Percentiles rank a stretch among this genome's conserved stretches.
Evolutionary conservation across 305 asterid genomes (phyloP).

Genomic region (Striga hermonthica): DNA sequence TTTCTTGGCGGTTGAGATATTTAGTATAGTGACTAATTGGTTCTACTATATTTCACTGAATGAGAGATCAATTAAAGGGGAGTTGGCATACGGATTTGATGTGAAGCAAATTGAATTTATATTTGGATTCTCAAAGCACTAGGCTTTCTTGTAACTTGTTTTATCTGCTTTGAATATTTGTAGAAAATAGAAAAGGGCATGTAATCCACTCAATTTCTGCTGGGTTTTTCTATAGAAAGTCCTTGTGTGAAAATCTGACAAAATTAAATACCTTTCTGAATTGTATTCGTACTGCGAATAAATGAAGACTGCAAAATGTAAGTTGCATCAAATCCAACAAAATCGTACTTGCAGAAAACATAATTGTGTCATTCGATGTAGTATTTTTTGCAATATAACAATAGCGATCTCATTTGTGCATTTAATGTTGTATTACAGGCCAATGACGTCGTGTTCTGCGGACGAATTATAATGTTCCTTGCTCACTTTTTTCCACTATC

Average conservation of each 20-base stretch:
- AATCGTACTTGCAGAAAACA: conserved; percentile 1
- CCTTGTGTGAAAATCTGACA: neutral
- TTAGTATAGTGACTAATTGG: conserved; percentile 4
- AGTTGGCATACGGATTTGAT: conserved; percentile 12
- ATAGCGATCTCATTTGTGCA: conserved; percentile 16
- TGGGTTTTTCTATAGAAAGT: neutral
- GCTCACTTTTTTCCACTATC: conserved; percentile 96
- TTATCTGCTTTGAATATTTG: neutral
- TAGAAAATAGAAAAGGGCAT: neutral
- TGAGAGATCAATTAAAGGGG: conserved; percentile 13
- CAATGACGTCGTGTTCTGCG: conserved; percentile 96
- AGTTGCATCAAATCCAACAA: neutral
- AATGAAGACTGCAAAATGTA: neutral
- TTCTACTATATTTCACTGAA: conserved; percentile 5
- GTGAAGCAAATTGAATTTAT: neutral
- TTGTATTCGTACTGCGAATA: neutral
- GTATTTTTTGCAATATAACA: conserved; percentile 7
- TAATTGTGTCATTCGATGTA: conserved; percentile 3
- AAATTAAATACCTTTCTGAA: neutral
- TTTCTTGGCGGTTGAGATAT: conserved; percentile 6
- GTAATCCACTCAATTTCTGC: conserved; percentile 10
- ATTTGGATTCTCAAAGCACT: neutral
- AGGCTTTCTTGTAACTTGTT: neutral
- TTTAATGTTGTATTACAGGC: conserved; percentile 55
- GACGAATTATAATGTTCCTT: conserved; percentile 97